A percentile compares a stretch with the other conserved stretches of the same genome.
phyloP scores from a whole-genome alignment of 2,329 filamentous ascomycete genomes.

The Colletotrichum sp. region DNA sequence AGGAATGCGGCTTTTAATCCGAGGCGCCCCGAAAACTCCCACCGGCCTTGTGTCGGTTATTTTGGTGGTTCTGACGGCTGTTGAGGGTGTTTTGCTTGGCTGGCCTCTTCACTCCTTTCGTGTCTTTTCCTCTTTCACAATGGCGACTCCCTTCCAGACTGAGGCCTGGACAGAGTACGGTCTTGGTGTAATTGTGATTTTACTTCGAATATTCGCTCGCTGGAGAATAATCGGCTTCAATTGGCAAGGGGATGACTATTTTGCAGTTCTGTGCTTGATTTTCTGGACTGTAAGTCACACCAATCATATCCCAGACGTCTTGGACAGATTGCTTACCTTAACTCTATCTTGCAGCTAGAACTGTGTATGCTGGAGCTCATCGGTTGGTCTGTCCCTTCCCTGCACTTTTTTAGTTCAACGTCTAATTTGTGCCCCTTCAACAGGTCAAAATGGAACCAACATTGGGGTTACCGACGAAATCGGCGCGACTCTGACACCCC shows the following conservation, averaged over 20 bases:
- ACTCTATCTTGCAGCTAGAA: neutral
- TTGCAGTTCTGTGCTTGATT: conserved; percentile 37
- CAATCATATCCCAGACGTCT: neutral
- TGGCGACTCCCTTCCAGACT: conserved; percentile 43
- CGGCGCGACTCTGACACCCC: conserved; percentile 31
- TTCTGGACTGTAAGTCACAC: conserved; percentile 41
- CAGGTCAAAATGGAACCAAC: conserved; percentile 43
- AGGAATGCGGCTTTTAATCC: neutral
- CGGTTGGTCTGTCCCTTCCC: neutral
- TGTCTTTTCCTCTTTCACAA: conserved; percentile 16
- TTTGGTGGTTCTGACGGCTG: neutral
- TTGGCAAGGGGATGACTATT: conserved; percentile 49
- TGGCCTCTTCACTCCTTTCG: neutral
- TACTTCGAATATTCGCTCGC: conserved; percentile 43
- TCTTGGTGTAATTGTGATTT: conserved; percentile 39
- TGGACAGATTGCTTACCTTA: no score
- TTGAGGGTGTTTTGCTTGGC: neutral
- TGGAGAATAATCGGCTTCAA: conserved; percentile 42
- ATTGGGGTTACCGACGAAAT: conserved; percentile 38
- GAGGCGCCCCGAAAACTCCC: neutral
- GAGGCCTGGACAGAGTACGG: conserved; percentile 50
- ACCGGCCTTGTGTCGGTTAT: neutral
- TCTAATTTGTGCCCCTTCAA: neutral
- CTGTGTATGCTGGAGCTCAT: conserved; percentile 10
- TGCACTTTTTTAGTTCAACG: neutral